Evolutionary conservation across 23 red algal genomes (phyloP).

Genomic region (Gracilaria vermiculophylla): DNA sequence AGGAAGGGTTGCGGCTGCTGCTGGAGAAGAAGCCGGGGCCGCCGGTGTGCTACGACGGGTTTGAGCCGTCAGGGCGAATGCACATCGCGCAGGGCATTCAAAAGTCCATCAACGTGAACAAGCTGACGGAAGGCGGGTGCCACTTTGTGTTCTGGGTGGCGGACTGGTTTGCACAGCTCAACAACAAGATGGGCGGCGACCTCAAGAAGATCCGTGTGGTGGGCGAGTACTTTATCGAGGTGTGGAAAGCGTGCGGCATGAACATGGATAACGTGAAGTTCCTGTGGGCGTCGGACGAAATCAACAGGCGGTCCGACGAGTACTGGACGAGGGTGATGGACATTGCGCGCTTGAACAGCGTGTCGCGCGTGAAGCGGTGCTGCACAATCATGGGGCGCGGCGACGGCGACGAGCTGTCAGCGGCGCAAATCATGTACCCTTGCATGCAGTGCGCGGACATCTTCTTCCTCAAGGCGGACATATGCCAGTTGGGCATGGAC

Average conservation of each 20-base stretch:
- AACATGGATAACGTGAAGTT: conserved; percentile 94
- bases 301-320: conserved; percentile 85
- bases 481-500: conserved; percentile 99
- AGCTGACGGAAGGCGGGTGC: conserved; percentile 90
- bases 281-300: conserved; percentile 97
- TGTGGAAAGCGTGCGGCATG: conserved; percentile 99
- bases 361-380: conserved; percentile 91
- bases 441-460: conserved; percentile 99
- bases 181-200: conserved; percentile 97
- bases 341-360: conserved; percentile 81
- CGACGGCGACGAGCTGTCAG: conserved; percentile 92
- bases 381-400: conserved; percentile 96
- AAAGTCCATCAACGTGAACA: conserved; percentile 97
- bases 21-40: conserved; percentile 53
- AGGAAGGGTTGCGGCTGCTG: conserved; percentile 41
- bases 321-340: conserved; percentile 98
- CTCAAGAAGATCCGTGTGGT: conserved; percentile 96
- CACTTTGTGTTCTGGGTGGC: conserved; percentile 95
- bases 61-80: conserved; percentile 97
- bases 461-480: conserved; percentile 96
- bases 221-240: conserved; percentile 97
- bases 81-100: conserved; percentile 96
- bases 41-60: conserved; percentile 94
- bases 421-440: conserved; percentile 98
- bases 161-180: conserved; percentile 99